Base-by-base conservation (phyloP, 805 yeast genomes). In the Monosporozyma solicola region DNA sequence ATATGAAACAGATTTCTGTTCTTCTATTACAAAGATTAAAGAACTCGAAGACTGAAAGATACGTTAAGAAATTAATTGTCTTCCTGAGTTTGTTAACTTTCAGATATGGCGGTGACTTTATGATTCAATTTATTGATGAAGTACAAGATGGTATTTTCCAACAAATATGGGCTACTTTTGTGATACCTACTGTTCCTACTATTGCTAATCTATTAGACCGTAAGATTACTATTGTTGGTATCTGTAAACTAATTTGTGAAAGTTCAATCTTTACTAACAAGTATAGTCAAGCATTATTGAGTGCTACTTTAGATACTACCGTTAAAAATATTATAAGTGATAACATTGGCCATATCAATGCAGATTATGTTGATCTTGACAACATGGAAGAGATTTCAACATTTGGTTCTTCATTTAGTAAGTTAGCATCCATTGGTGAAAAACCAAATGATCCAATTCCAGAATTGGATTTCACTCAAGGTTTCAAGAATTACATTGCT, bases 371-470 rank as follows among this genome's bases (percentile, higher is more conserved):
- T 47, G 75, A 71, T 53, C 55, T 70, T 3, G 67, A 72, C 43
- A 85, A 84, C 58, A 61, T 78, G 32, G 90, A 85, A 51, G 96
- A 90, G 56, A 77, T 84, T 49, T 70, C 90, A 0, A 75, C 94
- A 2, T 94, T 91, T 69, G 98, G 98, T 2, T 84, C 97, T 0
- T 81, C 84, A 51, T 94, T 80, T 68, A 87, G 95, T 51, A 83
- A 79, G 62, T 74, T 94, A 54, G 80, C 78, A 1, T 78, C 86
- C 2, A 82, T 90, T 48, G 75, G 79, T 35, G 69, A 70, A 15
- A 80, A 76, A 57, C 76, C 84, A 3, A 74, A 80, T 58, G 97
- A 94, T 69, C 96, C 97, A 1, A 65, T 82, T 32, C 78, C 82
- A 1, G 73, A 74, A 25, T 69, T 88, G 11, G 65, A 65, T 54